Base-by-base conservation (phyloP, 2,329 filamentous ascomycete genomes). In the Falciphora oryzae region DNA sequence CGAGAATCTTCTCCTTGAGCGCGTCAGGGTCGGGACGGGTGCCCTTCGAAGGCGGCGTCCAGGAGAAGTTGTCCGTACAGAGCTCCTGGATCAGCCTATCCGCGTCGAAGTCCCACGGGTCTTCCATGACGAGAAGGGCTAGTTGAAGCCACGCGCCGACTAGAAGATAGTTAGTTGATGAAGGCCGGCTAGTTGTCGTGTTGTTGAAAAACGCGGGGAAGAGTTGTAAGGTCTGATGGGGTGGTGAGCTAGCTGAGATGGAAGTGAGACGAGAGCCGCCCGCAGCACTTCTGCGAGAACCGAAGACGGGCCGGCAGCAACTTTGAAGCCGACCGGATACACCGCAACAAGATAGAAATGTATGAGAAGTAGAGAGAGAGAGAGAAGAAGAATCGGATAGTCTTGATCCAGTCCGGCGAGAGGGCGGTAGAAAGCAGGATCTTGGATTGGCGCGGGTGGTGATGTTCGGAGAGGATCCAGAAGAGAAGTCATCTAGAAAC, bases 71-170 rank as follows among this genome's bases (percentile, higher is more conserved):
- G 2, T 78, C 71, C 28, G 82, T 79, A 72, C 88, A 92, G 4
- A 96, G 79, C 70, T 89, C 87, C 22, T 80, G 73, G 13, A 90
- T 83, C 14, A 96, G 85, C 50, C 86, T 81, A 53, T 89, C 85
- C 38, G 88, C 80, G 50, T 83, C 83, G 92, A 92, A 96, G 64
- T 82, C 71, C 74, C 88, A 89, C n/a, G 92, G 92, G 75, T 96
- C 91, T 65, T 76, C 64, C 44, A 53, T 53, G 44, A 25, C 44
- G 44, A 53, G 7, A 25, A n/a, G n/a, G 44, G 22, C 22, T 53
- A 53, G 3, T n/a, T n/a, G 7, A n/a, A 50, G 44, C 22, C 44
- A 50, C 44, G 22, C 22, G 22, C 10, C 8, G 6, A 53, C 44
- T 53, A n/a, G 44, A 25, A 4, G 44, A 10, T 6, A 53, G 44